phyloP scores from a whole-genome alignment of 2,329 filamentous ascomycete genomes.

The Neophaeococcomyces mojaviensis region DNA sequence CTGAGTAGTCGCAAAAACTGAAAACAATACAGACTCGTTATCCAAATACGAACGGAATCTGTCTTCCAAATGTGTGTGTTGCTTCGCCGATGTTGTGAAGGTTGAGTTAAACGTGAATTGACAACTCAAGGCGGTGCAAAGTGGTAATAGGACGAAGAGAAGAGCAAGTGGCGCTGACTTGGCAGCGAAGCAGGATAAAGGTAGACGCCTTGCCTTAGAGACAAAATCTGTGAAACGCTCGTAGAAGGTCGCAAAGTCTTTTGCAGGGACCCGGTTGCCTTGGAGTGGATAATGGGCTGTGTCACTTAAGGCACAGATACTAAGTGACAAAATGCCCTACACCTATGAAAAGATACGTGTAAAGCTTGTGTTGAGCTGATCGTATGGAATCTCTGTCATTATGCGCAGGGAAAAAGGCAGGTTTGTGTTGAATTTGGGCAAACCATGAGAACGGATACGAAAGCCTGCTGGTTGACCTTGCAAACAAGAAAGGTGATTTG shows the following conservation, averaged over 20 bases:
- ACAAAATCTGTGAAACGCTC: background rate
- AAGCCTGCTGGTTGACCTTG: background rate
- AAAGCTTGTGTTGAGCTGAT: background rate
- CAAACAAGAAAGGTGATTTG: background rate
- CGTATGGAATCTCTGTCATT: background rate
- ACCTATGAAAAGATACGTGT: background rate
- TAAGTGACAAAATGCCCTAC: background rate
- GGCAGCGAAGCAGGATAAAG: background rate
- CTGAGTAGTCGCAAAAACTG: background rate
- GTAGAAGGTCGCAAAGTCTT: background rate
- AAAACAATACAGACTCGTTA: background rate
- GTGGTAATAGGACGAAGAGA: slow-evolving; percentile 9
- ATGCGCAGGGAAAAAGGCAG: background rate
- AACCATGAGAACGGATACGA: background rate
- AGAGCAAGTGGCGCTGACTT: slow-evolving; percentile 3
- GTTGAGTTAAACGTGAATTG: background rate
- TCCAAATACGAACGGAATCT: background rate
- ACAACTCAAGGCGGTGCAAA: slow-evolving; percentile 3
- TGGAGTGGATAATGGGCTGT: background rate
- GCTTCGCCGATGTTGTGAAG: background rate
- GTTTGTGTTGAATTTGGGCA: background rate
- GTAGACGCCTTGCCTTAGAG: slow-evolving; percentile 6
- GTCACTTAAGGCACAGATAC: background rate
- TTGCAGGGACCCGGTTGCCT: slow-evolving; percentile 2
- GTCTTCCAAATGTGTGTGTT: background rate